Base-by-base conservation (phyloP, 2,329 filamentous ascomycete species). In the Cladorrhinum sp. region DNA sequence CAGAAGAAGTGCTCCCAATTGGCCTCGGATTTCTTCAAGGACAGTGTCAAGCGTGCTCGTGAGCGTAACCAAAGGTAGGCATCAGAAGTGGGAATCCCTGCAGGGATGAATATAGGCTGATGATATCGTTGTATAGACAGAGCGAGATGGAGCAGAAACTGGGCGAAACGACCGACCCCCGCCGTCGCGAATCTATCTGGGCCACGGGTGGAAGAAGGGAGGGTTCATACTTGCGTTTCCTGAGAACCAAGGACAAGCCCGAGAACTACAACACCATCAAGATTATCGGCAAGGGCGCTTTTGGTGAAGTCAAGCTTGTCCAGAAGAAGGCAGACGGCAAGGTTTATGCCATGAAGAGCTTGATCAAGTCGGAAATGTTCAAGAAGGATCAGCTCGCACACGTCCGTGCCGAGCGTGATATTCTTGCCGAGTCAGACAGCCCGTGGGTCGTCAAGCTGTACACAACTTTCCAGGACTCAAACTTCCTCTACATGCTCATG, bases 341-440 rank as follows among this genome's bases (percentile, higher is more conserved):
- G 77, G 93, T 99, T 66, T 99, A 98, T 71, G 95, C 95, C 63
- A 89, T 99, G 82, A 99, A 99, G 81, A 98, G 94, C 51, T 82
- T 99, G 68, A 92, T 99, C 76, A 99, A 99, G 82, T 92, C 92
- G 54, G 95, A 99, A 77, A 99, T 99, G 95, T 97, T 97, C 81
- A 97, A 96, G 80, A 97, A 96, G 77, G 95, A 99, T 73, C 95
- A 99, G 76, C 81, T 99, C 63, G 95, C 95, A 18, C 95, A 99
- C 78, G 95, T 99, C 63, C 92, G 96, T 66, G 93, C 95, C 57
- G 95, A 99, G 79, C 88, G 95, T 82, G 95, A 99, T 75, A 98
- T 99, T 69, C 81, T 99, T 65, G 95, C 95, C 64, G 96, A 99
- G 75, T 96, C 94, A n/a, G 95, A 99, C 82, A 98, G 95, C 73